Evolutionary conservation across 73 alveolate genomes (phyloP), one percentile per base, ranked within the genome.

Genomic region (Stentor roeselii): DNA sequence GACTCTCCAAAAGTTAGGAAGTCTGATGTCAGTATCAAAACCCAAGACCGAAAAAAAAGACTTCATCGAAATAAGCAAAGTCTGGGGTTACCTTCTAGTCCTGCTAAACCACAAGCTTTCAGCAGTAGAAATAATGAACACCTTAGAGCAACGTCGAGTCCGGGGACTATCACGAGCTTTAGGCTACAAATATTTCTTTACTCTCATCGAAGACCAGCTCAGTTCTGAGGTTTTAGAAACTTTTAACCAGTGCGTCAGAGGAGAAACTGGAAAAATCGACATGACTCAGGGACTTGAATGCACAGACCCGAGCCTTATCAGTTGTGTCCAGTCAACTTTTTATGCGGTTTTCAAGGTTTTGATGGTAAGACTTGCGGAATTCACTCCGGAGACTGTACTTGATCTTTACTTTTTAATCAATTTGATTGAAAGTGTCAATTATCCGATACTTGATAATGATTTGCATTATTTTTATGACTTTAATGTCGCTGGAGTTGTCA

Each of bases 111-210:
- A 21, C 2, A 6, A 15, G 6, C 35, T 39, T 21, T 21, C 60
- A 37, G 84, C 34, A 36, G 74, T 36, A 76, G 3, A 15, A 15
- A 76, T 76, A 0, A 2, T 41, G 6, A 41, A 35, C 15, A 15
- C n/a, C 1, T 27, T 76, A 1, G 84, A 39, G 21, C 14, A 39
- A 41, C 32, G 84, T 36, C 32, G 84, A 39, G 59, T n/a, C 3
- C 32, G 30, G 39, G 84, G 75, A n/a, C 42, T 76, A 36, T 15
- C 84, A 1, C 27, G 84, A 37, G 59, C 84, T 39, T 30, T 76
- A 27, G 84, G 84, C 11, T 41, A 36, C 39, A 15, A 14, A 21
- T 76, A 15, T 15, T 76, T 76, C 14, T 31, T 31, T 76, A 67
- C n/a, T 2, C 41, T 67, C 15, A 67, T 67, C 0, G 37, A 27